A percentile compares a stretch with the other conserved stretches of the same genome.
These are phyloP conservation scores for Hyaloscypha hepaticicola DNA, from an alignment of 495 filamentous ascomycete species.

Conservation along the genomic window DNA sequence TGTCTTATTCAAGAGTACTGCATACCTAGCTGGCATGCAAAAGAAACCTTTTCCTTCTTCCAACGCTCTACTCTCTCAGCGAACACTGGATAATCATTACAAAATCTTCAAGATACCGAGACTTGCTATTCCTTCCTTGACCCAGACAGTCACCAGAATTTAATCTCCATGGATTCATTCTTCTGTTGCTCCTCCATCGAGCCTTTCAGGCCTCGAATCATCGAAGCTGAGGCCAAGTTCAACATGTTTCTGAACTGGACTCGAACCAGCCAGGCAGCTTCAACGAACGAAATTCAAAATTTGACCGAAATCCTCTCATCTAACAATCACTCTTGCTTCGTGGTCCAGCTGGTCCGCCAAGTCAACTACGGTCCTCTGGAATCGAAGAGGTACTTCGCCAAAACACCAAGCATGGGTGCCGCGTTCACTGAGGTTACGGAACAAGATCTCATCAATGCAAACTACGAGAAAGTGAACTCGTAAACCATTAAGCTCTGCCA, in stretches of 20 bases:
- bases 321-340: conserved; percentile 24
- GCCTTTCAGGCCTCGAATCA: background rate
- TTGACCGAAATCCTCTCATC: background rate
- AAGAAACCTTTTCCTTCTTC: too few species aligned
- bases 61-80: background rate
- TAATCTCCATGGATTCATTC: background rate
- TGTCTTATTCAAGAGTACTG: too few species aligned
- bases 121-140: background rate
- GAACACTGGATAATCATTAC: background rate
- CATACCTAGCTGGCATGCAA: too few species aligned
- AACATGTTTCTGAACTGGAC: background rate
- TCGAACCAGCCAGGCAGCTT: background rate
- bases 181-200: background rate
- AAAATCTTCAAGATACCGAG: background rate
- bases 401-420: conserved; percentile 9
- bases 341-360: conserved; percentile 37
- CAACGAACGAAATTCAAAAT: conserved; percentile 5
- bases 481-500: conserved; percentile 20
- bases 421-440: conserved; percentile 35
- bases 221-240: background rate
- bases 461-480: conserved; percentile 41
- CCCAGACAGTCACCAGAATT: background rate
- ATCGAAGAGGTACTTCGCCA: conserved; percentile 36
- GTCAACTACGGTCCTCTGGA: conserved; percentile 39
- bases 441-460: conserved; percentile 34